Base-by-base conservation (phyloP, 768 basidiomycete species). In the Leccinum subtestaceum region DNA sequence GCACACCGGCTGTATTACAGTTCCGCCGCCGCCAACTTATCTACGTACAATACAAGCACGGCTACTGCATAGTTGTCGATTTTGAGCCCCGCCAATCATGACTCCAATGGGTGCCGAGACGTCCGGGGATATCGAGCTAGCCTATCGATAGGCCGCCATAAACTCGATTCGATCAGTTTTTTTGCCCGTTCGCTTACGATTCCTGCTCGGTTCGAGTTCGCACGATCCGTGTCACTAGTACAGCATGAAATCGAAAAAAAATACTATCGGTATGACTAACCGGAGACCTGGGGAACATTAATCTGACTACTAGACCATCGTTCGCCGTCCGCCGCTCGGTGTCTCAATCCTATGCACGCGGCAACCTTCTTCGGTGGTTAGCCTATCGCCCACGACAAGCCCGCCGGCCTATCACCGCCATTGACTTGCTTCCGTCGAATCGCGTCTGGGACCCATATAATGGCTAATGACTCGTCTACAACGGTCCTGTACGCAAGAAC, bases 1-100 rank as follows among this genome's bases (percentile, higher is more conserved):
- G 95, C 93, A 4, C 81, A 83, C 46, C 81, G 95, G 65, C 76
- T 98, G 32, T 97, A 98, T 73, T 97, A 93, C 76, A 85, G 83
- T 68, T 81, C 85, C 38, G 61, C 68, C 56, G 57, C 64, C 60
- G 57, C 56, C 27, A 51, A 32, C 53, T 58, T 53, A 23, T 52
- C 63, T 6, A 29, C 51, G 13, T 21, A 49, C 43, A 48, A 11
- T 7, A 27, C 59, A 36, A 56, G 57, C 43, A 31, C 59, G 17
- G n/a, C 46, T 57, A 48, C 51, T 31, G 32, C 32, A 11, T 62
- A 55, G 27, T 34, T 32, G 32, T 47, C 31, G 54, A 59, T 32
- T 6, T 59, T 47, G 53, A 59, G 59, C 46, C 59, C 25, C n/a
- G 23, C 23, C 15, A 48, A 50, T 60, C 60, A 57, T 8, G 58